Percentiles rank a stretch among this genome's conserved stretches.
These are phyloP conservation scores for Umbelopsis isabellina DNA, from an alignment of 192 early-diverging fungal species.

Conservation along the genomic window DNA sequence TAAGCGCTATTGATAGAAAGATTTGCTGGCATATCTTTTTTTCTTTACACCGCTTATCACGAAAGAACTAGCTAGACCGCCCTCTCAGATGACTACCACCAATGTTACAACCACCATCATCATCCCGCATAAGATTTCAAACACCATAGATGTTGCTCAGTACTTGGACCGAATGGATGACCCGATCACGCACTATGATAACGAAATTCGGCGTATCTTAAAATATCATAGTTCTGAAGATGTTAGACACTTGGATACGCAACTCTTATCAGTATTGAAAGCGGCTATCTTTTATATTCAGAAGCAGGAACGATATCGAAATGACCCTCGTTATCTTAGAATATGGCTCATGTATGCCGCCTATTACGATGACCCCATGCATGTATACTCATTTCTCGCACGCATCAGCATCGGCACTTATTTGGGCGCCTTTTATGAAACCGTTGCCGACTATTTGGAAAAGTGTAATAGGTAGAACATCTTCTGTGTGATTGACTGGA, in stretches of 20 bases:
- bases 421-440: neutral
- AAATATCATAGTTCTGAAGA: neutral
- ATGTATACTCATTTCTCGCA: conserved; percentile 10
- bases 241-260: neutral
- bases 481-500: neutral
- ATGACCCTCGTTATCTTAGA: conserved; percentile 17
- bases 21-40: too few species aligned
- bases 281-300: neutral
- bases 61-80: too few species aligned
- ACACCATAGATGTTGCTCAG: neutral
- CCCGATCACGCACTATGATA: conserved; percentile 6
- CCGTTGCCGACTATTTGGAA: neutral
- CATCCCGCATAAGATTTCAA: too few species aligned
- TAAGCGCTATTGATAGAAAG: neutral
- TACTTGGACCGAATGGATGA: conserved; percentile 14
- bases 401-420: neutral
- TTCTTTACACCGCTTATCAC: neutral
- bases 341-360: conserved; percentile 23
- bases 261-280: conserved; percentile 14
- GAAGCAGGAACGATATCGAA: conserved; percentile 1
- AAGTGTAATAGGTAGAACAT: conserved; percentile 1
- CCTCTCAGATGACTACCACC: conserved; percentile 12
- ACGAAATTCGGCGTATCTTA: neutral
- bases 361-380: conserved; percentile 6
- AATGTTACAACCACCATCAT: neutral